phyloP scores from a whole-genome alignment of 371 early-diverging fungal species.

The Mucor plumbeus region DNA sequence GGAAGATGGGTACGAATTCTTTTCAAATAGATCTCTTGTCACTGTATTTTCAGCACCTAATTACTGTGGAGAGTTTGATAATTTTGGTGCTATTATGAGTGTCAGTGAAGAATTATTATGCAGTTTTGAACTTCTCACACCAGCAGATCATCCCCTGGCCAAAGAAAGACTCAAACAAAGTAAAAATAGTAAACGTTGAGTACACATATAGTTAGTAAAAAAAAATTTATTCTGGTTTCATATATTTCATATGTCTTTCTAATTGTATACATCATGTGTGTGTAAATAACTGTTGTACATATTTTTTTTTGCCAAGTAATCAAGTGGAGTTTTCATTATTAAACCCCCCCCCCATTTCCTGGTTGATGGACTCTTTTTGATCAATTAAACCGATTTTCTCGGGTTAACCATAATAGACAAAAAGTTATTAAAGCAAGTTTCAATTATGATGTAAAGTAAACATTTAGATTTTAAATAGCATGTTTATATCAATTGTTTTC shows the following conservation, averaged over 20 bases:
- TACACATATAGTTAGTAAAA: not conserved
- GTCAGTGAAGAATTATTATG: conserved; percentile 94
- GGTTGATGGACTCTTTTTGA: not conserved
- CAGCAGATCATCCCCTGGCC: conserved; percentile 47
- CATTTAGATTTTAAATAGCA: not conserved
- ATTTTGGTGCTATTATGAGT: conserved; percentile 96
- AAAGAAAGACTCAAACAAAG: conserved; percentile 32
- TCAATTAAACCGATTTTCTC: not conserved
- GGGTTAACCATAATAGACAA: not conserved
- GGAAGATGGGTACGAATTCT: conserved; percentile 99
- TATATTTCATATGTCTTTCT: not conserved
- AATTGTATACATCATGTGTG: conserved; percentile 7
- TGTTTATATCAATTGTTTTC: not conserved
- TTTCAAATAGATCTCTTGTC: conserved; percentile 92
- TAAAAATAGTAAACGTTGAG: conserved; percentile 17
- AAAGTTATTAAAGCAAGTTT: not conserved
- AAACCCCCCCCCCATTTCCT: not conserved
- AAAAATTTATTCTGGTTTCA: not conserved
- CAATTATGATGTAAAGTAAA: not conserved
- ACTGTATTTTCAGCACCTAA: conserved; percentile 99
- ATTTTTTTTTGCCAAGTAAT: conserved; percentile 1
- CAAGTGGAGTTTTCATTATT: too few relatives aligned
- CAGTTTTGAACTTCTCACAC: conserved; percentile 74
- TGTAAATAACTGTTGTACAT: not conserved
- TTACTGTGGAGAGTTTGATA: conserved; percentile 99